These are phyloP conservation scores for Chrysosporium keratinophilum DNA, from an alignment of 2,329 filamentous ascomycete species.

Conservation along the genomic window DNA sequence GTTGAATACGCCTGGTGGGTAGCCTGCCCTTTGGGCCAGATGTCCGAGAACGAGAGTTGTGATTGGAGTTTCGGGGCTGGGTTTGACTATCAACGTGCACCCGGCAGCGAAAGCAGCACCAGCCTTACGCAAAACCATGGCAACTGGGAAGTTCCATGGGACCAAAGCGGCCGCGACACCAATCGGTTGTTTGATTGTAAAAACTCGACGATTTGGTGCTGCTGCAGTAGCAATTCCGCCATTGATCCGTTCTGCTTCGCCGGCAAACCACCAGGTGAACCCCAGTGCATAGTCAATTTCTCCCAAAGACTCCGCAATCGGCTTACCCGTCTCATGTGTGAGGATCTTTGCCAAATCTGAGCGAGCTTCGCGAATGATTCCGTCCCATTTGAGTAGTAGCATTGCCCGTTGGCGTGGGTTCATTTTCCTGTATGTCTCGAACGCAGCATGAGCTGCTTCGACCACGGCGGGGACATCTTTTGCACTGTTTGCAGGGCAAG, in stretches of 20 bases:
- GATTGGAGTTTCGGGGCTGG: conserved; percentile 30
- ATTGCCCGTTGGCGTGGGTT: conserved; percentile 53
- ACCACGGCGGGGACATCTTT: conserved; percentile 55
- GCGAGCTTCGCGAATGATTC: conserved; percentile 51
- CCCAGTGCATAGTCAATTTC: conserved; percentile 63
- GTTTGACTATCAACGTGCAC: conserved; percentile 32
- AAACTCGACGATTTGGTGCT: conserved; percentile 60
- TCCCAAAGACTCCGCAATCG: conserved; percentile 60
- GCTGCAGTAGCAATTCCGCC: conserved; percentile 65
- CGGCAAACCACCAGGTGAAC: conserved; percentile 73
- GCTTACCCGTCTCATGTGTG: conserved; percentile 86
- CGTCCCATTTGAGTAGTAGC: conserved; percentile 55
- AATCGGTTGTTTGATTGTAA: conserved; percentile 72
- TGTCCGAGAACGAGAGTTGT: conserved; percentile 25
- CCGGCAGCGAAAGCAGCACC: conserved; percentile 31
- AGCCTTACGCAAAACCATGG: conserved; percentile 49
- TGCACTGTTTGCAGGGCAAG: conserved; percentile 40
- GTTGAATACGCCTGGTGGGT: conserved; percentile 29
- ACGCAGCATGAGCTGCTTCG: conserved; percentile 49
- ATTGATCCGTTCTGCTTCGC: conserved; percentile 63
- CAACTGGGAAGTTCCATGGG: conserved; percentile 80
- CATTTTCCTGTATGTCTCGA: conserved; percentile 49
- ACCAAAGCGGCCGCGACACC: conserved; percentile 76
- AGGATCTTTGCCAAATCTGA: conserved; percentile 71
- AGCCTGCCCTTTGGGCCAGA: conserved; percentile 28